These are phyloP conservation scores for Dalbergia cochinchinensis DNA, from an alignment of 306 rosid genomes.

Conservation along the genomic window DNA sequence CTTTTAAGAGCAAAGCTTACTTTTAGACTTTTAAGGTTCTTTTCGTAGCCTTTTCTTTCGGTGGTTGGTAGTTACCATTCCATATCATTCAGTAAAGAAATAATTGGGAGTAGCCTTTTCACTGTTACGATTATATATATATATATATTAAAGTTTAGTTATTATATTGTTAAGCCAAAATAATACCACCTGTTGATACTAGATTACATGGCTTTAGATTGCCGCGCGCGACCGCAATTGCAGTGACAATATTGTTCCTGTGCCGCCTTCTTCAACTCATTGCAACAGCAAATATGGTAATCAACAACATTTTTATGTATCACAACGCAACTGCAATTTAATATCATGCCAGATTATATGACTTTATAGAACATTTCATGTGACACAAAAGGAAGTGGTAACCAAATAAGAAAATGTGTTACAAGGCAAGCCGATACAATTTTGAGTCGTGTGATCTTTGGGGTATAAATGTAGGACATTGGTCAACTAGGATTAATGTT, in stretches of 20 bases:
- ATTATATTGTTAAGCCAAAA: not conserved
- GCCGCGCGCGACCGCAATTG: too few species aligned
- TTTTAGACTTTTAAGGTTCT: not conserved
- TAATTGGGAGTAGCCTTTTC: not conserved
- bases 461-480: slow-evolving; percentile 10
- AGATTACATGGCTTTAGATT: not conserved
- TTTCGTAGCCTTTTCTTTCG: not conserved
- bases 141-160: too few species aligned
- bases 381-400: slow-evolving; percentile 5
- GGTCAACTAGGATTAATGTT: slow-evolving; percentile 2
- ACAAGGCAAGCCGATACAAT: slow-evolving; percentile 2
- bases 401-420: not conserved
- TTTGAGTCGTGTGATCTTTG: not conserved
- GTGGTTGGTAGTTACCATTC: slow-evolving; percentile 6
- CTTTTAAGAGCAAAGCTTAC: not conserved
- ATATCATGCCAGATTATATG: not conserved
- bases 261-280: too few species aligned
- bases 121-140: too few species aligned
- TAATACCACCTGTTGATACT: slow-evolving; percentile 15
- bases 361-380: not conserved
- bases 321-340: too few species aligned
- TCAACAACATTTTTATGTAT: too few species aligned
- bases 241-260: too few species aligned
- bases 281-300: too few species aligned
- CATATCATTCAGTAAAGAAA: slow-evolving; percentile 17